Evolutionary conservation across 306 rosid genomes (phyloP), one percentile per base, ranked within the genome.

Genomic region (Arachis hypogaea): DNA sequence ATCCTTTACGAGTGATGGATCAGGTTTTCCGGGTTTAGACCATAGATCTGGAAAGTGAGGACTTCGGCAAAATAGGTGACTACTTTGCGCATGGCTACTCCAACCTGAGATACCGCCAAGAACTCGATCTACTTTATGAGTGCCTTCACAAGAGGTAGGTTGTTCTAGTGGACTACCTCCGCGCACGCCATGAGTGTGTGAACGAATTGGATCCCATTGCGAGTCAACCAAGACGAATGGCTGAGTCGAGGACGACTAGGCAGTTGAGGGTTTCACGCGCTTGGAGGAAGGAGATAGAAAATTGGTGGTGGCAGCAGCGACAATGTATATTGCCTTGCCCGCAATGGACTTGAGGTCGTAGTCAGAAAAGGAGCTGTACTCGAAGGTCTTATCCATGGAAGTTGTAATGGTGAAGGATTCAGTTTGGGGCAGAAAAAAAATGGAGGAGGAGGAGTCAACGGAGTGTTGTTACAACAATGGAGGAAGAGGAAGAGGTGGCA

Each of bases 41-140:
- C 14, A 54, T 85, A 90, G 77, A 94, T 92, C 36, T 96, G 59
- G 0, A 92, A 82, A 0, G 99, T 96, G 0, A 92, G 78, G 0
- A 89, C 98, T 77, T 92, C 93, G 2, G 99, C 97, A 54, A 94
- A 94, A 75, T 78, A 92, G 4, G 92, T 88, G 6, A 96, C 97
- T 0, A 94, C 99, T 42, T 94, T 94, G 5, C 93, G 49, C 99
- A 94, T 92, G 3, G 96, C 93, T 22, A 22, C 28, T 7, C 99
- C 99, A 2, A 90, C 89, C 54, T 94, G 99, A 0, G 99, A 92
- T 1, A 74, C 56, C 0, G 98, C 96, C 0, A 94, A 60, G 65
- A 59, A 83, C 1, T 92, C 87, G 87, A 92, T 92, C 85, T 92
- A 90, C 58, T 92, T 90, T 2, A 94, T 88, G 1, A 94, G 76